A percentile compares a stretch with the other conserved stretches of the same genome.
Evolutionary conservation across 2,329 filamentous ascomycete species (phyloP).

Genomic region (Lecanicillium sp.): DNA sequence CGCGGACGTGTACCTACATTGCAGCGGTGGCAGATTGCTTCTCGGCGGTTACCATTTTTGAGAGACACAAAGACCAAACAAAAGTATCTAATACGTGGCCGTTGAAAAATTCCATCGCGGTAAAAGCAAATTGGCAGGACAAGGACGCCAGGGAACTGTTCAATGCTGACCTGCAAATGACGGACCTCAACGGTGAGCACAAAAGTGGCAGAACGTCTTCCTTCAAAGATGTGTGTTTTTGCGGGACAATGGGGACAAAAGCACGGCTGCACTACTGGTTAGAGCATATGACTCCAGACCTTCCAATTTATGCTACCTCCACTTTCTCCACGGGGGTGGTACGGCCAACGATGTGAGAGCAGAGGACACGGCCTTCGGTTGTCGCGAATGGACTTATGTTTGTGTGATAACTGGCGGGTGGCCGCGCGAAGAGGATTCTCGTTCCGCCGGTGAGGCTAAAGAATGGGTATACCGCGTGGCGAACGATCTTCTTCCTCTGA

Average conservation of each 20-base stretch:
- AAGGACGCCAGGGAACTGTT: constrained; percentile 45
- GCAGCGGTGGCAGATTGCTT: constrained; percentile 31
- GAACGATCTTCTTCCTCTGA: constrained; percentile 36
- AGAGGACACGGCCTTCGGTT: constrained; percentile 50
- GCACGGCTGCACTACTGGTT: constrained; percentile 29
- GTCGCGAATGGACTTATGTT: constrained; percentile 55
- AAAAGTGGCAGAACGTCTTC: constrained; percentile 50
- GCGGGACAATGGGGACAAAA: constrained; percentile 30
- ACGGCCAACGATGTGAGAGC: constrained; percentile 34
- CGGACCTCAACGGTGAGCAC: constrained; percentile 50
- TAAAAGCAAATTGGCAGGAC: constrained; percentile 9
- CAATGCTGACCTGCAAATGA: constrained; percentile 53
- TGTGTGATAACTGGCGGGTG: constrained; percentile 57
- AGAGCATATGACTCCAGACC: constrained; percentile 39
- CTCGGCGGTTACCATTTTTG: constrained; percentile 44
- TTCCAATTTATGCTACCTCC: constrained; percentile 48
- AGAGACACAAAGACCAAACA: constrained; percentile 19
- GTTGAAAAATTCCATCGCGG: constrained; percentile 15
- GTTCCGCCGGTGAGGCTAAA: constrained; percentile 26
- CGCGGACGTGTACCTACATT: constrained; percentile 49
- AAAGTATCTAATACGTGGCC: constrained; percentile 21
- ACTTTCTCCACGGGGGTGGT: constrained; percentile 52
- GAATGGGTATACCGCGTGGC: constrained; percentile 50
- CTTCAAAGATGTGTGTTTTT: constrained; percentile 58
- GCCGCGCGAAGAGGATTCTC: constrained; percentile 42